phyloP scores from a whole-genome alignment of 169 alveolate species.

The Plasmodium berghei region DNA sequence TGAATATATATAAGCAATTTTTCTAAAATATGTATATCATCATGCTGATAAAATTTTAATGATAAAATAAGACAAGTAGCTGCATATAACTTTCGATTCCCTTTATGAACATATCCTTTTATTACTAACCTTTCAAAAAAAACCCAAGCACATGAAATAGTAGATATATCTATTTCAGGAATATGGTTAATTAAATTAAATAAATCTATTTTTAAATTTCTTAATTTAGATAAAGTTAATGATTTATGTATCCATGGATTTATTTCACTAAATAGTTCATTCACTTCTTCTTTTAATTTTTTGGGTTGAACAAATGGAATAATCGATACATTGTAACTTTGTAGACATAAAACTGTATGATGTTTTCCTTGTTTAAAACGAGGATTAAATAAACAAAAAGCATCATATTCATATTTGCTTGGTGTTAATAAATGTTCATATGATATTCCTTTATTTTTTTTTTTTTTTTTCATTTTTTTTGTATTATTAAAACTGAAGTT shows the following conservation, averaged over 20 bases:
- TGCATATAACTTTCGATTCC: slow-evolving; percentile 83
- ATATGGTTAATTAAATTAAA: slow-evolving; percentile 77
- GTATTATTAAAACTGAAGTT: background rate
- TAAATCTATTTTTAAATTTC: slow-evolving; percentile 77
- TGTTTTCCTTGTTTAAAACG: slow-evolving; percentile 76
- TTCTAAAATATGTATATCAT: slow-evolving; percentile 80
- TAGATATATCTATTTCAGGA: slow-evolving; percentile 83
- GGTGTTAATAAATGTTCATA: slow-evolving; percentile 75
- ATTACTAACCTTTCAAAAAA: slow-evolving; percentile 84
- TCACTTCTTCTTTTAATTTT: slow-evolving; percentile 66
- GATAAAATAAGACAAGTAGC: slow-evolving; percentile 85
- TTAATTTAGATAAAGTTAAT: slow-evolving; percentile 70
- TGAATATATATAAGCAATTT: slow-evolving; percentile 78
- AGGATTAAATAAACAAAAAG: slow-evolving; percentile 74
- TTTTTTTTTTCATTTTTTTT: slow-evolving; percentile 26
- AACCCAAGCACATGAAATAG: slow-evolving; percentile 86
- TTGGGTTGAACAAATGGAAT: slow-evolving; percentile 74
- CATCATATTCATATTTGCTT: slow-evolving; percentile 72
- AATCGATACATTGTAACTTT: slow-evolving; percentile 69
- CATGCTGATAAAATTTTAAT: slow-evolving; percentile 85
- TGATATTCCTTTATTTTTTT: slow-evolving; percentile 74
- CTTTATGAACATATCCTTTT: slow-evolving; percentile 80
- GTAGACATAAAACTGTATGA: slow-evolving; percentile 70
- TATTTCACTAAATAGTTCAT: slow-evolving; percentile 73
- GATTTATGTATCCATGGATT: slow-evolving; percentile 78